These are phyloP conservation scores for Eucalyptus sp. DNA, from an alignment of 345 rosid species.

Conservation along the genomic window DNA sequence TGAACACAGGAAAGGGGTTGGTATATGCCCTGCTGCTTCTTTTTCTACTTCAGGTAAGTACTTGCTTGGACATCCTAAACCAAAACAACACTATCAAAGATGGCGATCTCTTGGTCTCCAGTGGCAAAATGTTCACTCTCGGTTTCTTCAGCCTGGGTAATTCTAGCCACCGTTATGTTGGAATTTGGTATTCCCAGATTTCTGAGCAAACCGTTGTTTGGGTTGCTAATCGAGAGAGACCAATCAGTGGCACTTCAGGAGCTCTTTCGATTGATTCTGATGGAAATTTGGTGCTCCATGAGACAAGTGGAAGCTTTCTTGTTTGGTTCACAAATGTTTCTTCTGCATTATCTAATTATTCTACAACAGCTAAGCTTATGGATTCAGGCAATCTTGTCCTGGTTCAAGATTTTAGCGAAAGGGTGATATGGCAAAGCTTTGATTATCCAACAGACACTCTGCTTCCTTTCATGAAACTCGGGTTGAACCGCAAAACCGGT, in stretches of 20 bases:
- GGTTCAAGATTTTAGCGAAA: background rate
- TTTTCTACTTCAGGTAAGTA: background rate
- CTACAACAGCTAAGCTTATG: background rate
- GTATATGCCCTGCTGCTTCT: background rate
- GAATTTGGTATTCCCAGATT: conserved; percentile 8
- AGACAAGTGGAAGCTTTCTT: background rate
- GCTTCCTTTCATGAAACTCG: background rate
- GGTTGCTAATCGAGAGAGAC: conserved; percentile 12
- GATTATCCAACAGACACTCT: conserved; percentile 9
- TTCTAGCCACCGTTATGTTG: conserved; percentile 2
- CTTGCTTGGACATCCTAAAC: background rate
- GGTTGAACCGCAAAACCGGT: conserved; percentile 1
- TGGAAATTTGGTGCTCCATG: conserved; percentile 4
- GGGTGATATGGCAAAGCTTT: conserved; percentile 16
- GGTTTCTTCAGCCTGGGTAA: conserved; percentile 16
- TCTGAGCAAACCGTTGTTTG: conserved; percentile 2
- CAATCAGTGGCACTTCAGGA: background rate
- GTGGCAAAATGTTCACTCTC: background rate
- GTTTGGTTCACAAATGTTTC: conserved; percentile 7
- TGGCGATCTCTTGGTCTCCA: background rate
- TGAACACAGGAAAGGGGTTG: background rate
- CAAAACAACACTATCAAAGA: background rate
- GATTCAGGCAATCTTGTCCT: conserved; percentile 14
- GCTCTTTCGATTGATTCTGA: background rate
- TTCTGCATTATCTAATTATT: background rate